Evolutionary conservation across 768 basidiomycete species (phyloP).

Genomic region (Hirschioporus abietinus): DNA sequence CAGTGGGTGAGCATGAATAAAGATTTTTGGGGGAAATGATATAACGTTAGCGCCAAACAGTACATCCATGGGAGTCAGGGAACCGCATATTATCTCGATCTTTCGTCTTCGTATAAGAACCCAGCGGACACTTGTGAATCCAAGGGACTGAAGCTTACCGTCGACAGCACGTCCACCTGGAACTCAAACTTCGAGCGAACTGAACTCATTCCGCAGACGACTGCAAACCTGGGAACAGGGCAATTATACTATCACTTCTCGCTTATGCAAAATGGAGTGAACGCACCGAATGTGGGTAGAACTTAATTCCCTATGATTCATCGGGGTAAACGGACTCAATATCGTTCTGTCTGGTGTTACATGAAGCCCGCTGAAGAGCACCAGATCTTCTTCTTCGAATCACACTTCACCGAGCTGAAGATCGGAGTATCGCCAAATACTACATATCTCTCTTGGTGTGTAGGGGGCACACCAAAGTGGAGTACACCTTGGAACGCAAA

Average conservation of each 20-base stretch:
- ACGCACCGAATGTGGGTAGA: conserved; percentile 43
- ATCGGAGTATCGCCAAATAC: conserved; percentile 48
- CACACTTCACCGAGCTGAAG: conserved; percentile 61
- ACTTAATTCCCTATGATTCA: not conserved
- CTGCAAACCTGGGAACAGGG: conserved; percentile 49
- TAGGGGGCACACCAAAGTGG: conserved; percentile 42
- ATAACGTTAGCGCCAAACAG: conserved; percentile 9
- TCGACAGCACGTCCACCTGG: conserved; percentile 51
- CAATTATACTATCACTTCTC: conserved; percentile 63
- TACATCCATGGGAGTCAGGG: conserved; percentile 50
- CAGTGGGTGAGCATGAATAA: not conserved
- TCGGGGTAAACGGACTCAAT: not conserved
- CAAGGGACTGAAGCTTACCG: conserved; percentile 48
- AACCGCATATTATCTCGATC: conserved; percentile 48
- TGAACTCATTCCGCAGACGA: conserved; percentile 36
- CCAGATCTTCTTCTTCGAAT: conserved; percentile 59
- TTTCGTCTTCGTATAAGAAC: conserved; percentile 50
- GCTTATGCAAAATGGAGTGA: conserved; percentile 40
- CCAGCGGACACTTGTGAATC: conserved; percentile 47
- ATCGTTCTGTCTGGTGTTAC: conserved; percentile 2
- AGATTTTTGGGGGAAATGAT: not conserved
- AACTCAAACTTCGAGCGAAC: conserved; percentile 42
- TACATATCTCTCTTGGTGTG: conserved; percentile 50
- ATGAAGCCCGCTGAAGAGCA: conserved; percentile 48
- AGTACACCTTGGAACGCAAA: conserved; percentile 43